phyloP scores from a whole-genome alignment of 768 basidiomycete species.

The Auricularia heimuer region DNA sequence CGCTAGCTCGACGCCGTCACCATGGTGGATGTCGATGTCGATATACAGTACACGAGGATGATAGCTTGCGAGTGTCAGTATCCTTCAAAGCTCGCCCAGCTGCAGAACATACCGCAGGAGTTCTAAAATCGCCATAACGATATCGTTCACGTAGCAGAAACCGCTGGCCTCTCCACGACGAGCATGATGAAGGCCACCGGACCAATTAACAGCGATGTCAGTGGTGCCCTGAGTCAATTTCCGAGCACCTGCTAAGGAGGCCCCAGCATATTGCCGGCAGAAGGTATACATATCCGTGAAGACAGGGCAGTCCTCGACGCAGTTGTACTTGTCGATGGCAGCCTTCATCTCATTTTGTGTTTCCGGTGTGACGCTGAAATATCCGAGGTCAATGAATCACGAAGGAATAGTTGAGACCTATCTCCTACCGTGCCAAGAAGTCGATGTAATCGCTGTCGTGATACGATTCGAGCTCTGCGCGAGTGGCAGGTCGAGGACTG shows the following conservation, averaged over 20 bases:
- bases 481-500: conserved; percentile 79
- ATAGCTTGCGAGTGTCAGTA: conserved; percentile 42
- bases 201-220: conserved; percentile 99
- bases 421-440: conserved; percentile 74
- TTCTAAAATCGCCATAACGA: conserved; percentile 89
- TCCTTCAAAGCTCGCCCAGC: background rate
- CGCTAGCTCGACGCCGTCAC: conserved; percentile 95
- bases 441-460: conserved; percentile 95
- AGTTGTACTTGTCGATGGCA: conserved; percentile 81
- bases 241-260: conserved; percentile 80
- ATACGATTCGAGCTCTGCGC: conserved; percentile 80
- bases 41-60: conserved; percentile 94
- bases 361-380: conserved; percentile 70
- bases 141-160: conserved; percentile 97
- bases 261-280: conserved; percentile 89
- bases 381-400: background rate
- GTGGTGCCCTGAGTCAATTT: conserved; percentile 77
- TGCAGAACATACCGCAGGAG: conserved; percentile 53
- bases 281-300: conserved; percentile 94
- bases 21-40: conserved; percentile 98
- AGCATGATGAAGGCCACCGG: conserved; percentile 95
- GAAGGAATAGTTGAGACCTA: background rate
- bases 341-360: conserved; percentile 58
- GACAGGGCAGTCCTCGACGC: conserved; percentile 94
- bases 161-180: conserved; percentile 97